Evolutionary conservation across 192 early-diverging fungal species (phyloP), one percentile per base, ranked within the genome.

Genomic region (Dissophora globulifera): DNA sequence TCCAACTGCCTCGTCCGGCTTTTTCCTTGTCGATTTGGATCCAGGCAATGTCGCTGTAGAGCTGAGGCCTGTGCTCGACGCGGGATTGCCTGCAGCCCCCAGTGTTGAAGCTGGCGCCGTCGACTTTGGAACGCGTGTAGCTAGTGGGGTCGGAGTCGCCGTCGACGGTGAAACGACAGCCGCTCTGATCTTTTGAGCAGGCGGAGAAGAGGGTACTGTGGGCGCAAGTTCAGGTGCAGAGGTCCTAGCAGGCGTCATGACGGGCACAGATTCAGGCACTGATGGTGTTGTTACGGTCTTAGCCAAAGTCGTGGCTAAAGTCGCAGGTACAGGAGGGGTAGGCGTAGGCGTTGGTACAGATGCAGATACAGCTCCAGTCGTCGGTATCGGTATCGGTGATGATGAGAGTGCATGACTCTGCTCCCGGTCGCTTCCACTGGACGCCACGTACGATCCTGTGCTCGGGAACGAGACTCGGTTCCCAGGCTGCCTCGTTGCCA

Each of bases 391-490:
- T 0, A 31, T 12, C 10, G 53, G 27, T 27, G 32, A 9, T 9
- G 31, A 11, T 16, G 13, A 29, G 46, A 46, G 70, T 4, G 22
- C 62, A 16, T 23, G 40, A 19, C 30, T 43, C 15, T 25, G 64
- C 29, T 70, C 68, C n/a, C 51, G 43, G 31, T 76, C 72, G 23
- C 72, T 76, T 8, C 72, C 72, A 43, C 72, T 76, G 4, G 72
- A 76, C n/a, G 72, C 58, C 19, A 60, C 22, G 50, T 76, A 76
- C 0, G 72, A 76, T 47, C 63, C 63, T 16, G 72, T 76, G 38
- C 72, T 76, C 3, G 72, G 72, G 22, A 76, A 76, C 35, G 72
- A 76, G 11, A 76, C 72, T 5, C 72, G 33, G 56, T 76, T 76
- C 0, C 62, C 72, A 35, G 63, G 27, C 43, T 60, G 43, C 23